A percentile compares a stretch with the other conserved stretches of the same genome.
These are phyloP conservation scores for Chytriomyces sp. DNA, from an alignment of 192 early-diverging fungal species.

Conservation along the genomic window DNA sequence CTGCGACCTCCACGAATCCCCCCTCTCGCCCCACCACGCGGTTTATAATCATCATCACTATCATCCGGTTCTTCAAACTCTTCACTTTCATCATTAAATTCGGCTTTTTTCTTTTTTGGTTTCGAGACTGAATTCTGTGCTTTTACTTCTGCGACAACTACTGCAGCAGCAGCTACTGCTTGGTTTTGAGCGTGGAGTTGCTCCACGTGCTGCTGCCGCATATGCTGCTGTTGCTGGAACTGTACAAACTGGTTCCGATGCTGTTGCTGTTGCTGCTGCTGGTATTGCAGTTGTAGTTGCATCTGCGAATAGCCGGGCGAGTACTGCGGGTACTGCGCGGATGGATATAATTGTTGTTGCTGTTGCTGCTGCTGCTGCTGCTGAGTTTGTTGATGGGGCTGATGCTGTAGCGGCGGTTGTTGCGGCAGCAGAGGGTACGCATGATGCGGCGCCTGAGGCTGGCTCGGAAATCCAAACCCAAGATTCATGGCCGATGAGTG, in stretches of 20 bases:
- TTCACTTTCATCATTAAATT: background rate
- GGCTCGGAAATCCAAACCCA: no score
- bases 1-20: no score
- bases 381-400: no score
- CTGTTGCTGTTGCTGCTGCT: slow-evolving; percentile 27
- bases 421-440: no score
- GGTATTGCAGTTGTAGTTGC: background rate
- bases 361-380: background rate
- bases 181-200: background rate
- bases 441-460: no score
- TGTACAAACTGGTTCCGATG: background rate
- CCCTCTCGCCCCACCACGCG: background rate
- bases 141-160: background rate
- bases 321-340: background rate
- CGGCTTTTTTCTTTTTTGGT: background rate
- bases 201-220: background rate
- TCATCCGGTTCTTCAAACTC: background rate
- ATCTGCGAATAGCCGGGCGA: background rate
- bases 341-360: background rate
- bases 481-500: no score
- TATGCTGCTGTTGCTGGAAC: background rate
- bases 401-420: no score
- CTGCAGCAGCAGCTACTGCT: background rate
- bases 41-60: slow-evolving; percentile 7
- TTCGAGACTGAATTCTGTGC: background rate